Evolutionary conservation across 2,329 filamentous ascomycete species (phyloP), one percentile per base, ranked within the genome.

Genomic region (Diaporthe australafricana): DNA sequence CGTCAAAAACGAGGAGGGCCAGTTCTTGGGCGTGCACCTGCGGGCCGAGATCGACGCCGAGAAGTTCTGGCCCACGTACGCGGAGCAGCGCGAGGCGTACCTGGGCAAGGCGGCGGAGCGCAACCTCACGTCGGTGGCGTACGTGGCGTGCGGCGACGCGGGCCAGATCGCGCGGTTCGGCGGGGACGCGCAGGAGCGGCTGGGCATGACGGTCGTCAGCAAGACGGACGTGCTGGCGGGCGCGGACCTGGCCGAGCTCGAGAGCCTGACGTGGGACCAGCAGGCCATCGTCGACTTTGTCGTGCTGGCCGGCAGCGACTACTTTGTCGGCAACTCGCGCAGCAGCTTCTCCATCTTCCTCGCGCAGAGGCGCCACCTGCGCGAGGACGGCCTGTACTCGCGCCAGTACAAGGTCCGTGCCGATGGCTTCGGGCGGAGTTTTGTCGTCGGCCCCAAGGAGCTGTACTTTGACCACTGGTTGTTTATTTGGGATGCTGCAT

Each of bases 311-410:
- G 80, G 78, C 17, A 79, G 80, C 68, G 80, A 82, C 60, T 83
- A 81, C 74, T 85, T 86, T 53, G 75, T 84, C 0, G 84, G 83
- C 14, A 82, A 84, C 53, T 85, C 83, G 69, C 84, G 85, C 14
- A 86, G 84, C 74, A 85, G 83, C 40, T 87, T 87, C 75, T 84
- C 84, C 30, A 83, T 86, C 73, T 85, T 83, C 70, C 81, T 85
- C 68, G 82, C 84, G 1, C 80, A 84, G 73, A 86, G 85, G 75
- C 77, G 85, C 20, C 84, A 87, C 73, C 77, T 86, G 5, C 80
- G 81, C 66, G 78, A 75, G 0, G 82, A 81, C 1, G 82, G 83
- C 0, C 60, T 85, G 9, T 81, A 84, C 70, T 83, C 84, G 17
- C 77, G 84, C 48, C 83, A 83, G 7, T 87, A 84, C 79, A 84